Base-by-base conservation (phyloP, 2,329 filamentous ascomycete genomes). In the Neofusicoccum ribis region DNA sequence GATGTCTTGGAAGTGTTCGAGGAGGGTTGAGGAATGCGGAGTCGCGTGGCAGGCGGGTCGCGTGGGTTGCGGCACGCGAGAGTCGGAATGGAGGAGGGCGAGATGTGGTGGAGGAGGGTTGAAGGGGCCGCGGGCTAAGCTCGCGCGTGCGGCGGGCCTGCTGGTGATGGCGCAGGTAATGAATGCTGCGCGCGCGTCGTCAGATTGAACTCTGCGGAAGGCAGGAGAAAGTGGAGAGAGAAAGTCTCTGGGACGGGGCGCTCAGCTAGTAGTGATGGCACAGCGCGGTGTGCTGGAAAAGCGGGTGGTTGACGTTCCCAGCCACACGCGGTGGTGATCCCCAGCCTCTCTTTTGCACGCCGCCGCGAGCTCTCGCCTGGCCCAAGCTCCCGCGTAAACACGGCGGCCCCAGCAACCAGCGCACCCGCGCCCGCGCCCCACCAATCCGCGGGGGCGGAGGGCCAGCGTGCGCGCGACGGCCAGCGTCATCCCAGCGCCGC, bases 171-270 rank as follows among this genome's bases (percentile, higher is more conserved):
- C 49, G 20, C 44, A 52, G 44, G 36, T 4, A 34, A 2, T 27
- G 31, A 39, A 14, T 34, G 47, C 46, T 36, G 46, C 47, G 60
- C 27, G 41, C 17, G 12, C 17, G 49, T 20, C 3, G 61, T 46
- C 61, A 52, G 49, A 43, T 36, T 23, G n/a, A 31, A 9, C 52
- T 41, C 49, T 31, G 61, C 49, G 27, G 23, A 52, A 63, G 47
- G n/a, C 7, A 36, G 44, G 34, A 43, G 46, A 63, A 63, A 63
- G 61, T 63, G 61, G 61, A 63, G 61, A 63, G 61, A n/a, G 37
- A 63, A 27, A 27, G 36, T 54, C 37, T 27, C 49, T 44, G 61
- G 27, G 27, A 54, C 23, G 49, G 36, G 50, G 61, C 39, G 34
- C 46, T 7, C 31, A 47, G 56, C 56, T 44, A 60, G 56, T 60